Conservation (phyloP, 2,329 filamentous ascomycete species). For the Alternaria brassicae region DNA sequence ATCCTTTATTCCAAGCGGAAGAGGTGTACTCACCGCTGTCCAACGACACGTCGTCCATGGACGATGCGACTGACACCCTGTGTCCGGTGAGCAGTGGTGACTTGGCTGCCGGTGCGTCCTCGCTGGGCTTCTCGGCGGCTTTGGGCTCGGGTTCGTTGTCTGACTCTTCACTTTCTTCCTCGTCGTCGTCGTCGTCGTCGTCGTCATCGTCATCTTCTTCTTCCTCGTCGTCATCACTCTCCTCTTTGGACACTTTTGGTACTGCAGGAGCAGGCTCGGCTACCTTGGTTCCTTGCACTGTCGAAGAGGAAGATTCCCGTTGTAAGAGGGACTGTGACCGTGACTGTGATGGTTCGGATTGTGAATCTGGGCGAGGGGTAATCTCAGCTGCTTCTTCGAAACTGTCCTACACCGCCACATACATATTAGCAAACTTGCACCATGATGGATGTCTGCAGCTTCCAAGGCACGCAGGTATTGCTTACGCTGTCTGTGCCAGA, state of each 20-base stretch:
- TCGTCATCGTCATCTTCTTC: slow-evolving; percentile 20
- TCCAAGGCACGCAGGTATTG: background rate
- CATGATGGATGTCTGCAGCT: background rate
- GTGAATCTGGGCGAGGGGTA: slow-evolving; percentile 50
- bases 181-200: slow-evolving; percentile 18
- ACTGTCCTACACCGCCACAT: slow-evolving; percentile 63
- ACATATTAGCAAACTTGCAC: slow-evolving; percentile 19
- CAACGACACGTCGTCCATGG: slow-evolving; percentile 71
- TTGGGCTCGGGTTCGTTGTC: slow-evolving; percentile 16
- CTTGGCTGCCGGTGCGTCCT: slow-evolving; percentile 49
- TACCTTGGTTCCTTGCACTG: slow-evolving; percentile 33
- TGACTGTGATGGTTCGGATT: slow-evolving; percentile 46
- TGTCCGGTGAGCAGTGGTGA: slow-evolving; percentile 62
- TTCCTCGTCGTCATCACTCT: slow-evolving; percentile 20
- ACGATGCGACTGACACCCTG: slow-evolving; percentile 62
- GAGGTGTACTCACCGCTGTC: slow-evolving; percentile 58
- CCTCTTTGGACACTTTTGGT: slow-evolving; percentile 22
- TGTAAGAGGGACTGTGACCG: slow-evolving; percentile 63
- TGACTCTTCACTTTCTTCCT: slow-evolving; percentile 13
- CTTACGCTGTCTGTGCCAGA: slow-evolving; percentile 43
- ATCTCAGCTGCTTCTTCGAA: slow-evolving; percentile 84
- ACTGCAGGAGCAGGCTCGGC: slow-evolving; percentile 33
- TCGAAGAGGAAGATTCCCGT: slow-evolving; percentile 43
- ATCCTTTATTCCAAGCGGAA: slow-evolving; percentile 15
- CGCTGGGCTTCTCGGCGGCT: slow-evolving; percentile 17